Evolutionary conservation across 805 yeast species (phyloP), one percentile per base, ranked within the genome.

Genomic region (Myxozyma lipomycoides): DNA sequence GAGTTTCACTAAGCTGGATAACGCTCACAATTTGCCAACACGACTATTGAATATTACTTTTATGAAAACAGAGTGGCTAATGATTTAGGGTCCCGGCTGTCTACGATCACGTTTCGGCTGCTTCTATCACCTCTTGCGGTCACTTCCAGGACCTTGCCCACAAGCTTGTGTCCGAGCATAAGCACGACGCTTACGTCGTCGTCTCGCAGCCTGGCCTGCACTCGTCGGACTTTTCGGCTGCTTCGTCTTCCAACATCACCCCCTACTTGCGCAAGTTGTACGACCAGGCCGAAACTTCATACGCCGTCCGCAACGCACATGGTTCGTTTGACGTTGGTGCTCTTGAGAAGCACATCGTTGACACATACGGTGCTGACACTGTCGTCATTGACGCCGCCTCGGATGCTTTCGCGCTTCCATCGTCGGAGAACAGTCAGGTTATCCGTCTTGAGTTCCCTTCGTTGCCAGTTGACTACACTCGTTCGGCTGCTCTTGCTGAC

Each of bases 381-480:
- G 61, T 78, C 40, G 61, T 60, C 24, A 70, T 76, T 9, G 69
- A 70, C 4, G 70, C 74, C n/a, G 49, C 49, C 30, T 37, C 70
- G 3, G 79, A 75, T 4, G 70, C 73, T 10, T 59, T 65, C 50
- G 73, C 77, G 22, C 77, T 78, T 2, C 86, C 84, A 64, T 73
- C 78, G 35, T 95, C 87, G 62, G 69, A 80, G 1, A 68, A 77
- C 23, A 79, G 78, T 21, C 73, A 95, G 55, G 75, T 86, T 10
- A 77, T 91, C 25, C 68, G 73, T 17, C 67, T 89, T 7, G 74
- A 81, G 35, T 73, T 84, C 51, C 75, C 80, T 1, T 71, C 69
- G n/a, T 68, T 86, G 23, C 74, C 78, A 0, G 49, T 37, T 35
- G 60, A 61, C 55, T 38, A 48, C 43, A 35, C 55, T 22, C 59